phyloP scores from a whole-genome alignment of 2,329 filamentous ascomycete species.

The Aspergillus caelatus region DNA sequence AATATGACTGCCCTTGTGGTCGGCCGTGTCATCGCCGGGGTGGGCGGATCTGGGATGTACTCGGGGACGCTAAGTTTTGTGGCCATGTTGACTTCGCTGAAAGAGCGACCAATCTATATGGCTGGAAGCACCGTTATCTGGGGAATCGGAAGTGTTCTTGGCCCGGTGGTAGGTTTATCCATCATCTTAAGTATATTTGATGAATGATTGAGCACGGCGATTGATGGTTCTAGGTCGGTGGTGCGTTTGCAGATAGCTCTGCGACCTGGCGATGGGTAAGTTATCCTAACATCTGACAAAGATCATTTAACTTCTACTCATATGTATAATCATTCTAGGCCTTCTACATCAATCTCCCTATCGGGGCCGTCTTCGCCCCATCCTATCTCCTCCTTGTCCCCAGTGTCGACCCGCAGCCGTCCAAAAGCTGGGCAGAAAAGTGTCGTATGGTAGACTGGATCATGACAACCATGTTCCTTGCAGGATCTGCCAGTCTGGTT shows the following conservation, averaged over 20 bases:
- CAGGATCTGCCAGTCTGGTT: too few species aligned
- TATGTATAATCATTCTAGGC: constrained; percentile 11
- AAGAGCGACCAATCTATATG: background rate
- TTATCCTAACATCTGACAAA: background rate
- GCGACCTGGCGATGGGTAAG: constrained; percentile 37
- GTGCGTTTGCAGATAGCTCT: constrained; percentile 19
- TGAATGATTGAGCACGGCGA: background rate
- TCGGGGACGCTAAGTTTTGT: constrained; percentile 19
- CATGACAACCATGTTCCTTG: too few species aligned
- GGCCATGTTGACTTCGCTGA: background rate
- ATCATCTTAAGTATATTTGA: background rate
- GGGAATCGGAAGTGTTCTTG: constrained; percentile 40
- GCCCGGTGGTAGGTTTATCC: constrained; percentile 26
- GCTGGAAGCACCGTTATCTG: constrained; percentile 34
- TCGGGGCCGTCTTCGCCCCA: constrained; percentile 49
- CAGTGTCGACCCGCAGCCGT: too few species aligned
- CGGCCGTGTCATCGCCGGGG: constrained; percentile 29
- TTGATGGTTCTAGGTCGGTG: constrained; percentile 11
- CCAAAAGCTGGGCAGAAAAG: too few species aligned
- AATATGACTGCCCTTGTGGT: constrained; percentile 50
- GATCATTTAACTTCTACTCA: background rate
- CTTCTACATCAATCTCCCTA: constrained; percentile 61
- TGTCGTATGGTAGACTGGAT: too few species aligned
- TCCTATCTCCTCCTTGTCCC: constrained; percentile 44
- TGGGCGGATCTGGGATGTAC: background rate